Percentiles rank a stretch among this genome's conserved stretches.
These are phyloP conservation scores for Alternaria incomplexa DNA, from an alignment of 2,329 filamentous ascomycete genomes.

Conservation along the genomic window DNA sequence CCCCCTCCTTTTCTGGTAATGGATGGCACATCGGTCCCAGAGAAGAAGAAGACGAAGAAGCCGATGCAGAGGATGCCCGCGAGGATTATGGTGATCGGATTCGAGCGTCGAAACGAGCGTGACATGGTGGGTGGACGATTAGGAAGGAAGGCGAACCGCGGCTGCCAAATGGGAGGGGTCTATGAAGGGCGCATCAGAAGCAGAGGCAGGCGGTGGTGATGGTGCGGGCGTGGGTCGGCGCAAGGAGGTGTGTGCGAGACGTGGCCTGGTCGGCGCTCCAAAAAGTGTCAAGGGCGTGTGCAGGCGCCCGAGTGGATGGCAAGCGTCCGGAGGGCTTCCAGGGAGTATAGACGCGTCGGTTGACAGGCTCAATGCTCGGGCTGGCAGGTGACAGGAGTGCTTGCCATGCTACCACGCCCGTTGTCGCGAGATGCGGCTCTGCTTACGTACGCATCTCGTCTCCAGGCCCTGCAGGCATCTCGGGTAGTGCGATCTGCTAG, in stretches of 20 bases:
- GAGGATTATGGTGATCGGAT: conserved; percentile 75
- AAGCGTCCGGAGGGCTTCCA: neutral
- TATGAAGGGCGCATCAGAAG: conserved; percentile 45
- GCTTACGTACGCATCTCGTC: conserved; percentile 11
- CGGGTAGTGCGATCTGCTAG: conserved; percentile 11
- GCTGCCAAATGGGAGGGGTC: conserved; percentile 35
- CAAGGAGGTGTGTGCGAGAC: conserved; percentile 37
- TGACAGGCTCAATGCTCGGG: conserved; percentile 13
- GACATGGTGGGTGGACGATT: conserved; percentile 54
- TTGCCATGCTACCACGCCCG: conserved; percentile 11
- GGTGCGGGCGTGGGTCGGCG: conserved; percentile 25
- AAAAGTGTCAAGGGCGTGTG: conserved; percentile 19
- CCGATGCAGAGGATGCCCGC: conserved; percentile 73
- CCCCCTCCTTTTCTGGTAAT: conserved; percentile 57
- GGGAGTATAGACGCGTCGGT: conserved; percentile 4
- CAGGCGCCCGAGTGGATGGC: conserved; percentile 2
- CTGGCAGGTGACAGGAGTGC: conserved; percentile 27
- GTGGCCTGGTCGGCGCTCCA: conserved; percentile 37
- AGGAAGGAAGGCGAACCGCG: conserved; percentile 33
- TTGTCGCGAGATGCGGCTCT: conserved; percentile 14
- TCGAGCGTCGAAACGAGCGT: conserved; percentile 78
- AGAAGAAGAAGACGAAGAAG: conserved; percentile 66
- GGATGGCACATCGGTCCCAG: conserved; percentile 62
- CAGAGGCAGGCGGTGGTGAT: conserved; percentile 16
- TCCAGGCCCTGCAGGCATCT: neutral